Evolutionary conservation across 2,329 filamentous ascomycete genomes (phyloP).

Genomic region (Claviceps pazoutovae): DNA sequence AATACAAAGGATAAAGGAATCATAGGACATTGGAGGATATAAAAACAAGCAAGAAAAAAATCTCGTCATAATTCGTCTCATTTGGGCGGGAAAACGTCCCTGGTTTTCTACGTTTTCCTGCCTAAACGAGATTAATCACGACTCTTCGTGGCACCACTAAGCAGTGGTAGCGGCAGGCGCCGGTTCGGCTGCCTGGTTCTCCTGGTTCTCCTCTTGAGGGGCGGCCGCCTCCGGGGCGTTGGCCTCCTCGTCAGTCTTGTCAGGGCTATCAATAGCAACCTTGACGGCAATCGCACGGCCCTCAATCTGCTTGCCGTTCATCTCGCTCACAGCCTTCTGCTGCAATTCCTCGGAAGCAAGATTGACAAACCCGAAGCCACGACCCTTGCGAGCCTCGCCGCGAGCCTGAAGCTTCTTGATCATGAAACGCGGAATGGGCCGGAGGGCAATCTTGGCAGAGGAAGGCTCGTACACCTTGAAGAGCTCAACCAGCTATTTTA

Average conservation of each 20-base stretch:
- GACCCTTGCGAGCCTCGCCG: conserved; percentile 95
- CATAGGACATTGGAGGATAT: conserved; percentile 20
- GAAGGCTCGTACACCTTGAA: conserved; percentile 85
- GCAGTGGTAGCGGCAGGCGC: conserved; percentile 17
- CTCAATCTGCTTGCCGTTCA: conserved; percentile 99
- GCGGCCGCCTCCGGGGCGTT: conserved; percentile 53
- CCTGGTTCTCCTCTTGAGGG: conserved; percentile 30
- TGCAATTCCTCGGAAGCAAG: conserved; percentile 90
- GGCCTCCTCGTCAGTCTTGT: conserved; percentile 84
- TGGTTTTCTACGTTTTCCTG: conserved; percentile 9
- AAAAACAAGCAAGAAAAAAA: conserved; percentile 14
- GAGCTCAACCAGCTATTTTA: conserved; percentile 81
- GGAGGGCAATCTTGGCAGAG: conserved; percentile 95
- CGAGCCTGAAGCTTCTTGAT: conserved; percentile 99
- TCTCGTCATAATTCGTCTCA: conserved; percentile 25
- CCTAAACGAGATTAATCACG: too few species aligned
- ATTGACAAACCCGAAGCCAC: conserved; percentile 96
- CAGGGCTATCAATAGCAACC: conserved; percentile 98
- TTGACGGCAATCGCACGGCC: conserved; percentile 99
- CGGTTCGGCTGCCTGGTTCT: conserved; percentile 27
- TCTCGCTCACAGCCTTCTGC: conserved; percentile 92
- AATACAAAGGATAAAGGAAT: conserved; percentile 15
- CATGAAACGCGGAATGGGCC: conserved; percentile 98
- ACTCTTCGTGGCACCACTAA: conserved; percentile 9
- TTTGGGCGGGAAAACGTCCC: conserved; percentile 15